Base-by-base conservation (phyloP, 2,329 filamentous ascomycete species). In the Aspergillus clavatus region DNA sequence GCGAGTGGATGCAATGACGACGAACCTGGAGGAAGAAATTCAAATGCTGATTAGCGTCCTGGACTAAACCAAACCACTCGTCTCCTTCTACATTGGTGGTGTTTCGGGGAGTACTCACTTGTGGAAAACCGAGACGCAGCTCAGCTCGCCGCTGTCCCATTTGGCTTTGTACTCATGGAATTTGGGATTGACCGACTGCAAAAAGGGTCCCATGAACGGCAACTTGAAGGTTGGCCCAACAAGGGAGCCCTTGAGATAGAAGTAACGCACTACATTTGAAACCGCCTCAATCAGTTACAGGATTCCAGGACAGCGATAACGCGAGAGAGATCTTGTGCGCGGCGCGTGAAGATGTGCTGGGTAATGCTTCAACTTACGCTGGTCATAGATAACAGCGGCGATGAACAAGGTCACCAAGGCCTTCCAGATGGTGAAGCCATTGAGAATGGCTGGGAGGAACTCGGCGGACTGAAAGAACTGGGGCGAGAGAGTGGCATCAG, bases 51-150 rank as follows among this genome's bases (percentile, higher is more conserved):
- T n/a, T n/a, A n/a, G n/a, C n/a, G n/a, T n/a, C n/a, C n/a, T n/a
- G n/a, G n/a, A n/a, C n/a, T n/a, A n/a, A n/a, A n/a, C n/a, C n/a
- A n/a, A n/a, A n/a, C n/a, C n/a, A n/a, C n/a, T n/a, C n/a, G n/a
- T n/a, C n/a, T n/a, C n/a, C n/a, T n/a, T n/a, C n/a, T n/a, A n/a
- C n/a, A n/a, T n/a, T n/a, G n/a, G n/a, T n/a, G n/a, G n/a, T n/a
- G n/a, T n/a, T n/a, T n/a, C n/a, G n/a, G 21, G 36, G 42, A 41
- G 12, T 14, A 26, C 82, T 58, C 80, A 95, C 89, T 97, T 98
- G 82, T 98, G 93, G 76, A 98, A 98, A 61, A 98, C 89, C 2
- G 90, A 96, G 51, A 98, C 93, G 65, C 93, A 98, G 77, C 90
- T 96, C 58, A 98, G 77, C 38, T 87, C 84, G 38, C 87, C 93